Percentiles rank a stretch among this genome's conserved stretches.
Evolutionary conservation across 352 stramenopile species (phyloP).

Genomic region (Globisporangium okanoganense): DNA sequence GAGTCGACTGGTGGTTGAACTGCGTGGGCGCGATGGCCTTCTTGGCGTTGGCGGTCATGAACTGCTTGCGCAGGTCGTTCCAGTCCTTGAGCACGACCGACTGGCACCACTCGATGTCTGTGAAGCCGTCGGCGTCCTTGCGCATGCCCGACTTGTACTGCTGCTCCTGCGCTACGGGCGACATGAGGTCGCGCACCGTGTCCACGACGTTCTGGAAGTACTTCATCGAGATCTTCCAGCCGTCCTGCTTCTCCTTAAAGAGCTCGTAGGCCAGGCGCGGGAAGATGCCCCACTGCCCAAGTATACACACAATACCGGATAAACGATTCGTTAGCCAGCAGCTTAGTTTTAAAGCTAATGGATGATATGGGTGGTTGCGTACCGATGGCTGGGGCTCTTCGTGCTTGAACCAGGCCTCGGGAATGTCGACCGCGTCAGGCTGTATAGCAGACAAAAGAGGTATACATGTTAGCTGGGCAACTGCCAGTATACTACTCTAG

Average conservation of each 20-base stretch:
- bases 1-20: slow-evolving; percentile 94
- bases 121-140: slow-evolving; percentile 93
- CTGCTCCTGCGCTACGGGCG: slow-evolving; percentile 89
- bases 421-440: slow-evolving; percentile 90
- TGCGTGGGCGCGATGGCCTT: slow-evolving; percentile 93
- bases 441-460: too few species aligned
- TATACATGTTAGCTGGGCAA: background rate
- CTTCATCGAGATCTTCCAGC: slow-evolving; percentile 97
- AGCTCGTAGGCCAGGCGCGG: slow-evolving; percentile 91
- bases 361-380: background rate
- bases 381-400: slow-evolving; percentile 80
- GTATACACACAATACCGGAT: background rate
- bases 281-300: slow-evolving; percentile 87
- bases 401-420: slow-evolving; percentile 94
- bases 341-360: background rate
- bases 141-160: slow-evolving; percentile 95
- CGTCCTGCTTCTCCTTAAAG: slow-evolving; percentile 93
- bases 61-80: slow-evolving; percentile 90
- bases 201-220: slow-evolving; percentile 97
- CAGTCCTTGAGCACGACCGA: slow-evolving; percentile 91
- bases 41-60: slow-evolving; percentile 89
- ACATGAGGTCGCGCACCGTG: slow-evolving; percentile 94
- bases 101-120: slow-evolving; percentile 94
- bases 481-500: background rate
- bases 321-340: background rate